phyloP scores from a whole-genome alignment of 2,329 filamentous ascomycete species.

The Hypoxylon sp. region DNA sequence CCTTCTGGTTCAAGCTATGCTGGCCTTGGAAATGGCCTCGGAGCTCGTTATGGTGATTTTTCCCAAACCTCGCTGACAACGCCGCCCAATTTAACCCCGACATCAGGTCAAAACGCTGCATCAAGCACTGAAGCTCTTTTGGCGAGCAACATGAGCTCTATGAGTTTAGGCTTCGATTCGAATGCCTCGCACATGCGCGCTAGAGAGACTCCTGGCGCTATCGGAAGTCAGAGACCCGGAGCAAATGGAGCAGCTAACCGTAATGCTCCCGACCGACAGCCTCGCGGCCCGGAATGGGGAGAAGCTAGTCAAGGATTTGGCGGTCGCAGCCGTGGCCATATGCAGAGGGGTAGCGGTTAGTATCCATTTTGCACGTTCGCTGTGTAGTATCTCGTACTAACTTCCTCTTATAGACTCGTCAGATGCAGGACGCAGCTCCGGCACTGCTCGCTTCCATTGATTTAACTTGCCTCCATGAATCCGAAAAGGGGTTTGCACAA shows the following conservation, averaged over 20 bases:
- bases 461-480: slow-evolving; percentile 10
- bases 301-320: slow-evolving; percentile 65
- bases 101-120: slow-evolving; percentile 54
- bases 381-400: slow-evolving; percentile 12
- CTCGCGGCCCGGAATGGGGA: slow-evolving; percentile 75
- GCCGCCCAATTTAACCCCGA: slow-evolving; percentile 55
- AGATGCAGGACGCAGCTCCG: slow-evolving; percentile 54
- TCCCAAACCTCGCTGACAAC: slow-evolving; percentile 53
- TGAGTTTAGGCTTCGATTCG: slow-evolving; percentile 68
- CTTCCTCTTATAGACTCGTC: slow-evolving; percentile 53
- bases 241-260: slow-evolving; percentile 61
- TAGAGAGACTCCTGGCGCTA: slow-evolving; percentile 71
- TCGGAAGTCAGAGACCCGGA: slow-evolving; percentile 74
- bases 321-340: slow-evolving; percentile 70
- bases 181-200: slow-evolving; percentile 56
- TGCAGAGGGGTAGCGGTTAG: slow-evolving; percentile 73
- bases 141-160: slow-evolving; percentile 57
- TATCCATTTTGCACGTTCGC: slow-evolving; percentile 35
- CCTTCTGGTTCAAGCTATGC: slow-evolving; percentile 88
- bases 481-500: slow-evolving; percentile 4
- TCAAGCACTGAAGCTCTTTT: slow-evolving; percentile 54
- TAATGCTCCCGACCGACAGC: slow-evolving; percentile 72
- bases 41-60: slow-evolving; percentile 55
- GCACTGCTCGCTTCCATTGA: slow-evolving; percentile 54
- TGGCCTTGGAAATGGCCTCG: slow-evolving; percentile 64